phyloP scores from a whole-genome alignment of 352 stramenopile species.

The Achlya hypogyna region DNA sequence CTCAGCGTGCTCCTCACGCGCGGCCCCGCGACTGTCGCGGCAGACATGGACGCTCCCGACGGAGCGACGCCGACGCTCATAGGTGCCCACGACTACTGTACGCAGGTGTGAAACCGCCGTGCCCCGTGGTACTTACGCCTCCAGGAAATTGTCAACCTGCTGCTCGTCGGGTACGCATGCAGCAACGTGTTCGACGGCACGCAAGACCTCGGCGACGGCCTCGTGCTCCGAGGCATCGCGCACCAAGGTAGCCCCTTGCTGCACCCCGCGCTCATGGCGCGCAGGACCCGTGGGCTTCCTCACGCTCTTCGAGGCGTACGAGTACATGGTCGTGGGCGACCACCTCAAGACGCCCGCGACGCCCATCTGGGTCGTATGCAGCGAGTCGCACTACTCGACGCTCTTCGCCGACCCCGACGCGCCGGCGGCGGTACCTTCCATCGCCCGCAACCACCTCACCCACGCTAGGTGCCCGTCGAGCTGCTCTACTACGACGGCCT shows the following conservation, averaged over 20 bases:
- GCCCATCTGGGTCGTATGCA: slow-evolving; percentile 88
- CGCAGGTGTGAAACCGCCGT: slow-evolving; percentile 33
- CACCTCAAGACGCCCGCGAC: slow-evolving; percentile 61
- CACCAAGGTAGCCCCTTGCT: slow-evolving; percentile 1
- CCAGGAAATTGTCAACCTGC: slow-evolving; percentile 92
- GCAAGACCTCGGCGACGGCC: slow-evolving; percentile 62
- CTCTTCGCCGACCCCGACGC: slow-evolving; percentile 45
- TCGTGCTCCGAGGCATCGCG: slow-evolving; percentile 67
- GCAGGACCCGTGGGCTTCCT: slow-evolving; percentile 74
- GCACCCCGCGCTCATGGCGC: not conserved
- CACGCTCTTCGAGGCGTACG: slow-evolving; percentile 88
- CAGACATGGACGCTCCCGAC: slow-evolving; percentile 71
- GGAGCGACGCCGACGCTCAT: slow-evolving; percentile 55
- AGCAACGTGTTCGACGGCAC: slow-evolving; percentile 94
- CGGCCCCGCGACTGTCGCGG: slow-evolving; percentile 36
- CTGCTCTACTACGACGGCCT: slow-evolving; percentile 86
- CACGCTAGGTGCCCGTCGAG: slow-evolving; percentile 32
- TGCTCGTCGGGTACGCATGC: slow-evolving; percentile 86
- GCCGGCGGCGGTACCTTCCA: not conserved
- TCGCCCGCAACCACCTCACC: no score
- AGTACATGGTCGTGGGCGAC: slow-evolving; percentile 77
- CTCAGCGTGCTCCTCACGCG: slow-evolving; percentile 59
- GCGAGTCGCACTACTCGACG: slow-evolving; percentile 89
- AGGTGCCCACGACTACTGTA: slow-evolving; percentile 82
- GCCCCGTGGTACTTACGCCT: not conserved